phyloP scores from a whole-genome alignment of 352 stramenopile species.

The Globisporangium paddicum region DNA sequence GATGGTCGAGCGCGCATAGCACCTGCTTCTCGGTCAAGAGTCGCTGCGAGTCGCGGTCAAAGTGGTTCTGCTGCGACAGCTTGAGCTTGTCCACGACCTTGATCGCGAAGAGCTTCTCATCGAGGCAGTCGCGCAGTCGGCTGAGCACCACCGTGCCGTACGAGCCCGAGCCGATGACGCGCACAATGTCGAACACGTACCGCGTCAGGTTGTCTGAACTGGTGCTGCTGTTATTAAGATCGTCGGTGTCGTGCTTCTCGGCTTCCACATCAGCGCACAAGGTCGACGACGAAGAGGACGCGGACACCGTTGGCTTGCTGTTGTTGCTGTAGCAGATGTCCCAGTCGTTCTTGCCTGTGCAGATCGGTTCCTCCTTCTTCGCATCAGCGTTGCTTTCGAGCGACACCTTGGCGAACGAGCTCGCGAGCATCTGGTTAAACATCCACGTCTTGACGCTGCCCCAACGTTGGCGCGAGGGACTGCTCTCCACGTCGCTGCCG shows the following conservation, averaged over 20 bases:
- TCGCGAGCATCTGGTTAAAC: conserved; percentile 60
- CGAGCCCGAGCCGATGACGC: conserved; percentile 70
- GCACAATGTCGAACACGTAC: conserved; percentile 64
- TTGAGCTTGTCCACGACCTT: conserved; percentile 80
- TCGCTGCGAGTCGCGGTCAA: conserved; percentile 43
- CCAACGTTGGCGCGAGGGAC: conserved; percentile 32
- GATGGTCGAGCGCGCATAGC: conserved; percentile 92
- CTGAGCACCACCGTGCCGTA: conserved; percentile 74
- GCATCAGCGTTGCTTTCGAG: conserved; percentile 17
- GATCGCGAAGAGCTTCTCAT: conserved; percentile 50
- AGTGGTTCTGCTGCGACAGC: conserved; percentile 22
- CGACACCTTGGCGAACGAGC: conserved; percentile 61
- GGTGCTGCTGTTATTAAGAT: background rate
- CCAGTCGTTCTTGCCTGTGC: conserved; percentile 29
- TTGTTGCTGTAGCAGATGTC: conserved; percentile 26
- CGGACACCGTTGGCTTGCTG: conserved; percentile 26
- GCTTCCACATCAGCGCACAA: conserved; percentile 35
- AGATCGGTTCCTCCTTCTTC: background rate
- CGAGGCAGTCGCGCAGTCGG: conserved; percentile 30
- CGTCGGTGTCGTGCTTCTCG: conserved; percentile 6
- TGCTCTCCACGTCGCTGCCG: conserved; percentile 2
- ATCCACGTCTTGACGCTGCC: conserved; percentile 73
- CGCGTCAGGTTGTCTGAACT: conserved; percentile 20
- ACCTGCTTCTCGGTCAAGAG: conserved; percentile 97
- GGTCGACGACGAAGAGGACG: conserved; percentile 46